Evolutionary conservation across 352 stramenopile species (phyloP).

Genomic region (Pythium scleroteichum): DNA sequence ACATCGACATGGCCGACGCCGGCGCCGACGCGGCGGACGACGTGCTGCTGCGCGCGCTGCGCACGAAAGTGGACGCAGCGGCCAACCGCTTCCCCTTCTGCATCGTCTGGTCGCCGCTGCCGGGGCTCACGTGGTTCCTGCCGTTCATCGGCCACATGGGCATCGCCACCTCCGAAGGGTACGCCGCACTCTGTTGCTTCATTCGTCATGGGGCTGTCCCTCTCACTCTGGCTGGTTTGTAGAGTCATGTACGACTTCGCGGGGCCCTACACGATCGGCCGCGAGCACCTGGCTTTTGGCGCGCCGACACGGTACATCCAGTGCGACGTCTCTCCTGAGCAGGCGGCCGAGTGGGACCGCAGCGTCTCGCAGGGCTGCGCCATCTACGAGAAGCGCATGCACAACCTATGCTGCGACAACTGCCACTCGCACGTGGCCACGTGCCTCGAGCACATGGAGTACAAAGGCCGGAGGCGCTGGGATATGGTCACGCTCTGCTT

Average conservation of each 20-base stretch:
- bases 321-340: slow-evolving; percentile 44
- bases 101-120: slow-evolving; percentile 92
- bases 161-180: slow-evolving; percentile 89
- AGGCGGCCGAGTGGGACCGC: slow-evolving; percentile 88
- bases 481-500: slow-evolving; percentile 85
- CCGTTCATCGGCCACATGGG: slow-evolving; percentile 97
- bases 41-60: background rate
- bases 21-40: background rate
- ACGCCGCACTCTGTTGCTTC: slow-evolving; percentile 5
- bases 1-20: background rate
- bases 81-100: slow-evolving; percentile 87
- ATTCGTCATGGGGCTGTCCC: background rate
- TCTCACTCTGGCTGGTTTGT: background rate
- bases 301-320: slow-evolving; percentile 89
- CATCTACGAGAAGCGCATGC: slow-evolving; percentile 93
- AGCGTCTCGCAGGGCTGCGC: slow-evolving; percentile 85
- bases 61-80: slow-evolving; percentile 6
- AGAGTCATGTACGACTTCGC: slow-evolving; percentile 96
- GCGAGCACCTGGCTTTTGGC: slow-evolving; percentile 89
- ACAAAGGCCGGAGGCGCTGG: slow-evolving; percentile 57
- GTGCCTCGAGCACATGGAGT: slow-evolving; percentile 67
- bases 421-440: slow-evolving; percentile 96
- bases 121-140: slow-evolving; percentile 90
- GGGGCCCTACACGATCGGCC: slow-evolving; percentile 92
- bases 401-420: slow-evolving; percentile 97